Base-by-base conservation (phyloP, 2,329 filamentous ascomycete genomes). In the Tolypocladium inflatum region DNA sequence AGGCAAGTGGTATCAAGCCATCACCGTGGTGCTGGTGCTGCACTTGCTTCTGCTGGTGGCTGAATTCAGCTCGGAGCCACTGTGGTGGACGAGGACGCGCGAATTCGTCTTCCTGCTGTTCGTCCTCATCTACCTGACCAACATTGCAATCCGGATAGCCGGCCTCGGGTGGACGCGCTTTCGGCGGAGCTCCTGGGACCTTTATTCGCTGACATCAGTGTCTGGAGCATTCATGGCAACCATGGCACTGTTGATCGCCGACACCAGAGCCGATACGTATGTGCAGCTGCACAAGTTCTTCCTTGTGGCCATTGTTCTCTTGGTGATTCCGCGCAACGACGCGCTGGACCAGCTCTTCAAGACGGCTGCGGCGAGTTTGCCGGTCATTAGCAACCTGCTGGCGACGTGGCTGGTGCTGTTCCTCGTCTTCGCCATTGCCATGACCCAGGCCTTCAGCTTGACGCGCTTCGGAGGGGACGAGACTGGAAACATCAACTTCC, bases 401-500 rank as follows among this genome's bases (percentile, higher is more conserved):
- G 93, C 93, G 2, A 99, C 95, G 0, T 99, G 94, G 94, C 89
- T 97, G 62, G 91, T 99, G 2, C 84, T 99, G 60, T 99, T 97
- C 75, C 77, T 99, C 51, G 91, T 97, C 26, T 99, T 92, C 69
- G 93, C 94, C 53, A 99, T 99, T 66, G 95, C 94, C 4, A 80
- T 97, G 70, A 97, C 93, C 13, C 94, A 99, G 70, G 89, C 92
- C 0, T 97, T 99, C 69, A 95, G 94, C 62, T 81, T 99, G 59
- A 99, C 94, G 9, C 87, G 92, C 45, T 97, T 99, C 66, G 90
- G 88, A 1, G 68, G 70, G 0, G 79, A 86, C 37, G 90, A 91
- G 68, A 83, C 76, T 56, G 85, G 83, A 67, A 93, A 97, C 67
- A 76, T 93, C 70, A 99, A 99, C 71, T 93, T 99, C 72, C 86